Base-by-base conservation (phyloP, 2,329 filamentous ascomycete species). In the Verticillium isaacii region DNA sequence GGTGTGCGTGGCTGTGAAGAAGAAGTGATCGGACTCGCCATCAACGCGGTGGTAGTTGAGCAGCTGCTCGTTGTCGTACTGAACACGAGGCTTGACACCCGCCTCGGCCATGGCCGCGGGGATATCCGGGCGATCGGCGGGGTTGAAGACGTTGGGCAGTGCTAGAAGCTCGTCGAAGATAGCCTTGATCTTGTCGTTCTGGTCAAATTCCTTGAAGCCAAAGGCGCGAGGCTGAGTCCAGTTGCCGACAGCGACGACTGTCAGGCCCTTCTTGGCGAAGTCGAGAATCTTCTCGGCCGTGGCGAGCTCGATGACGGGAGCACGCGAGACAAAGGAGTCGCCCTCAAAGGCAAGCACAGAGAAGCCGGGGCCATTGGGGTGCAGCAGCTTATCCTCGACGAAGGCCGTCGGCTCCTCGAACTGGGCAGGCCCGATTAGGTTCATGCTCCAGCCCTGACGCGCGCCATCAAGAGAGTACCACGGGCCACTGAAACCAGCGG, bases 21-120 rank as follows among this genome's bases (percentile, higher is more conserved):
- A 57, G 52, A 62, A 63, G 60, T 61, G 56, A 29, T 63, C 62
- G 7, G 61, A 45, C n/a, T 63, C 62, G 56, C 62, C 62, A 29
- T 63, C 62, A 29, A 61, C 56, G 6, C 62, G 59, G 36, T 63
- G 62, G 19, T 63, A 61, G 62, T 60, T 63, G 45, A 63, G 36
- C 6, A 61, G 57, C 56, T 63, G 59, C 25, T 55, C 23, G 34
- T 57, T 54, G 58, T 63, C 60, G 45, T 63, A 59, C 37, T 63
- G 59, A 8, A 61, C 62, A 29, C 36, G 34, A 3, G 62, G 62
- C 34, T 57, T 34, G 34, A 63, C 55, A 9, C 56, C 59, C 15
- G 56, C 32, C 56, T 58, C 23, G 25, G 56, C 32, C 8, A 63
- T 60, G 50, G 45, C 60, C 7, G 58, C 32, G n/a, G 58, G 41